Evolutionary conservation across 768 basidiomycete species (phyloP).

Genomic region (Hypsizygus marmoreus): DNA sequence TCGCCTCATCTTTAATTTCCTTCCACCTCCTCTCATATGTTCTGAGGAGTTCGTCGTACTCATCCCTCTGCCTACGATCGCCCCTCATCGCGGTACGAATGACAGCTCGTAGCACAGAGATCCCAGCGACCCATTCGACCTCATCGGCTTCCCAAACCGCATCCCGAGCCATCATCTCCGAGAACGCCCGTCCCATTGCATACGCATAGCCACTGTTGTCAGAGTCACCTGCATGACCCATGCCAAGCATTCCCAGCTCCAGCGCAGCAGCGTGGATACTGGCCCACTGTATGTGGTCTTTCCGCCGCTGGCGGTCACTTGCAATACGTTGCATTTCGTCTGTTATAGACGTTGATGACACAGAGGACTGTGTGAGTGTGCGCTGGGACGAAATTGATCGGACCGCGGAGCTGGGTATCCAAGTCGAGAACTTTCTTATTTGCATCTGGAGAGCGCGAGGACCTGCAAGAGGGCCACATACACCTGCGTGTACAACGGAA

Average conservation of each 20-base stretch:
- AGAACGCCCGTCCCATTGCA: slow-evolving; percentile 48
- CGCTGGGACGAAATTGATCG: slow-evolving; percentile 9
- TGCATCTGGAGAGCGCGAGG: slow-evolving; percentile 59
- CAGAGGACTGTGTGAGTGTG: slow-evolving; percentile 14
- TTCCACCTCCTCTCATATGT: slow-evolving; percentile 70
- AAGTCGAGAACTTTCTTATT: slow-evolving; percentile 57
- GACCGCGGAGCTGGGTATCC: slow-evolving; percentile 39
- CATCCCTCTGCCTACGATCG: slow-evolving; percentile 47
- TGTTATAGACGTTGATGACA: slow-evolving; percentile 25
- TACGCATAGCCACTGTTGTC: slow-evolving; percentile 47
- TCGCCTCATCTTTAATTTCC: slow-evolving; percentile 67
- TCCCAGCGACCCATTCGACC: slow-evolving; percentile 70
- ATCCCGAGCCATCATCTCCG: slow-evolving; percentile 63
- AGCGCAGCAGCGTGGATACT: slow-evolving; percentile 66
- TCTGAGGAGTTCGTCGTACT: slow-evolving; percentile 56
- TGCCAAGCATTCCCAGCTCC: slow-evolving; percentile 53
- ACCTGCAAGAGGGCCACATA: slow-evolving; percentile 56
- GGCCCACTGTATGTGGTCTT: slow-evolving; percentile 69
- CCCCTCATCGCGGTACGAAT: slow-evolving; percentile 54
- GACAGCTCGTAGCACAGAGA: slow-evolving; percentile 57
- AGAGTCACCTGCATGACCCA: slow-evolving; percentile 40
- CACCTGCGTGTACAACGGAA: slow-evolving; percentile 53
- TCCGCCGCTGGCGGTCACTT: slow-evolving; percentile 57
- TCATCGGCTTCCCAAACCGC: slow-evolving; percentile 68
- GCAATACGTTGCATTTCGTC: slow-evolving; percentile 69